Evolutionary conservation across 306 rosid genomes (phyloP), one percentile per base, ranked within the genome.

Genomic region (Canavalia ensiformis): DNA sequence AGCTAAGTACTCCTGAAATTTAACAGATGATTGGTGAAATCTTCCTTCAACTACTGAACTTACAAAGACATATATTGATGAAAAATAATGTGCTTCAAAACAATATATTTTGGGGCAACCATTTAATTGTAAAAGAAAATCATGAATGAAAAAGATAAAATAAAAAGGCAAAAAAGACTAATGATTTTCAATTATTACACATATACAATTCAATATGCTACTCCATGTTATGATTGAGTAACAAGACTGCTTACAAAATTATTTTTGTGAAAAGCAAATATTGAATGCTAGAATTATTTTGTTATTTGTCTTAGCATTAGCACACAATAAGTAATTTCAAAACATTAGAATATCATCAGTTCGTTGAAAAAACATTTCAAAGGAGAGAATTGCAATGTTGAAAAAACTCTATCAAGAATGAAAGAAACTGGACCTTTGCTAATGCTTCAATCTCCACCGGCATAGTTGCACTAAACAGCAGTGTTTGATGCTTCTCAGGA

Each of bases 401-500:
- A 37, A 70, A 45, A 71, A 58, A 47, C 35, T 33, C 46, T 47
- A 57, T 41, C 58, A 39, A 76, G 57, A 59, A 18, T 45, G 78
- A 66, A 47, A 72, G 80, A 64, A 86, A 81, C 71, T 73, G 41
- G 47, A 90, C 97, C 91, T 91, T 93, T 58, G 97, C 76, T 78
- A 93, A 90, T 60, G 86, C 87, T 93, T 91, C 97, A 29, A 93
- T 93, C 90, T 93, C 97, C 81, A 80, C 88, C 47, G 97, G 97
- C 97, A 93, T 93, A 18, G 97, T 93, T 6, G 97, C 97, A 87
- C 97, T 93, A 78, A 93, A 91, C 79, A 93, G 80, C 78, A 93
- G 84, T 52, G 97, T 93, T 80, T 93, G 97, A 85, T 91, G 97
- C 81, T 93, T 93, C 67, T 85, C 87, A 1, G 97, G 95, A 81